Evolutionary conservation across 805 yeast species (phyloP), one percentile per base, ranked within the genome.

Genomic region (Yamadazyma paraphyllophila): DNA sequence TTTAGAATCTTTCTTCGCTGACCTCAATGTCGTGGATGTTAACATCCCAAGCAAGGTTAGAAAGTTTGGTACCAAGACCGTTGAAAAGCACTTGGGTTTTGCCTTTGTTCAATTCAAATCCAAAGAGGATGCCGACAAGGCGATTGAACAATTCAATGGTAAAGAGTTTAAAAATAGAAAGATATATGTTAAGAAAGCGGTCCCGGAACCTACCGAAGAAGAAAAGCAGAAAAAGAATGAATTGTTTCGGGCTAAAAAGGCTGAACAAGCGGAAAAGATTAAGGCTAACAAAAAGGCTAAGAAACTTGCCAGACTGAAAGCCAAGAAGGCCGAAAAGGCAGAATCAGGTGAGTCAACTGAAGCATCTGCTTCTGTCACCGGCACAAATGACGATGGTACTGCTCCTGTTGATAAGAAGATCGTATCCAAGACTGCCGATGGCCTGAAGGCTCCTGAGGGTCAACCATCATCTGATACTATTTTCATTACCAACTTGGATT

Each of bases 401-500:
- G n/a, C n/a, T 2, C 36, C 36, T 14, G 36, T 11, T 34, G 36
- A 20, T 20, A 20, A 20, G 24, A 20, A 11, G 24, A 6, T 15
- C 7, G 36, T 15, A n/a, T 33, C 26, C 12, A 35, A 35, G 26
- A 12, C 27, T 12, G 13, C 26, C 5, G 30, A 37, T 14, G 40
- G 32, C 8, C 7, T 31, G 10, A 37, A 37, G 41, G 39, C 51
- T 41, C 73, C 74, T 12, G 80, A 76, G 46, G 86, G 86, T 14
- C 61, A 63, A 15, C 77, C 80, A 13, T 81, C 88, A 2, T 65
- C 64, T 36, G 78, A 74, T 44, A 82, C 89, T 2, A 71, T 83
- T 29, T 83, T 81, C 62, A 73, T 84, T 49, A 76, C 82, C 39
- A 82, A 81, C 56, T 67, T 84, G 55, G 82, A 80, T 52, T 74